phyloP scores from a whole-genome alignment of 1,139 yeast species.

The Saccharomycopsis hybrid region DNA sequence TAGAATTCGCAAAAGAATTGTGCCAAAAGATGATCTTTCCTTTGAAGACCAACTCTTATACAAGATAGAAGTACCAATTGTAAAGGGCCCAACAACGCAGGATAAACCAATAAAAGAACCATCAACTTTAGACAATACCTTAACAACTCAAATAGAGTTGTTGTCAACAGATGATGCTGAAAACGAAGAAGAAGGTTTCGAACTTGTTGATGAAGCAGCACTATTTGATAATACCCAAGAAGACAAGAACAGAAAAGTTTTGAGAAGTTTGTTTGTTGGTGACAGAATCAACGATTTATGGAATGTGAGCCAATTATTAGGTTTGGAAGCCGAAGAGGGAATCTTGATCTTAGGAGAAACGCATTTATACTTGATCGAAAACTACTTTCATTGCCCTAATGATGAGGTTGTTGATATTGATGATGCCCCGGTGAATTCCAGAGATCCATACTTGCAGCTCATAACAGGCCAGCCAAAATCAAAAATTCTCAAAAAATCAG shows the following conservation, averaged over 20 bases:
- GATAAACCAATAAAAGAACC: not conserved
- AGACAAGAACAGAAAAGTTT: slow-evolving; percentile 67
- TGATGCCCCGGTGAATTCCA: slow-evolving; percentile 51
- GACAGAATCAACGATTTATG: slow-evolving; percentile 65
- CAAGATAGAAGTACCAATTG: slow-evolving; percentile 36
- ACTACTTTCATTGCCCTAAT: slow-evolving; percentile 50
- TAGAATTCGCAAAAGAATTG: slow-evolving; percentile 53
- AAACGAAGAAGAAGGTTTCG: slow-evolving; percentile 28
- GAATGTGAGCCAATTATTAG: slow-evolving; percentile 69
- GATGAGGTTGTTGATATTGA: slow-evolving; percentile 61
- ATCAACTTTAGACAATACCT: slow-evolving; percentile 3
- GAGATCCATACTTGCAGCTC: slow-evolving; percentile 63
- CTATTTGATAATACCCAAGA: slow-evolving; percentile 38
- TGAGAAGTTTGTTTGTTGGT: slow-evolving; percentile 61
- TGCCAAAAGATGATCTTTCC: slow-evolving; percentile 45
- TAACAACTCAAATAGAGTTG: slow-evolving; percentile 14
- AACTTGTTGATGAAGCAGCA: slow-evolving; percentile 40
- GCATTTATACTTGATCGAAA: slow-evolving; percentile 61
- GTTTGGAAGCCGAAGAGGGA: slow-evolving; percentile 68
- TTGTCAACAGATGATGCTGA: slow-evolving; percentile 24
- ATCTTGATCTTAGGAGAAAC: slow-evolving; percentile 59
- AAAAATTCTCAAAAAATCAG: slow-evolving; percentile 27
- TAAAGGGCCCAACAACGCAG: slow-evolving; percentile 1
- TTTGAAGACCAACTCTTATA: slow-evolving; percentile 40
- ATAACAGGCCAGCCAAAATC: slow-evolving; percentile 36